Conservation (phyloP, 352 stramenopile species). For the Phytophthora pisi region DNA sequence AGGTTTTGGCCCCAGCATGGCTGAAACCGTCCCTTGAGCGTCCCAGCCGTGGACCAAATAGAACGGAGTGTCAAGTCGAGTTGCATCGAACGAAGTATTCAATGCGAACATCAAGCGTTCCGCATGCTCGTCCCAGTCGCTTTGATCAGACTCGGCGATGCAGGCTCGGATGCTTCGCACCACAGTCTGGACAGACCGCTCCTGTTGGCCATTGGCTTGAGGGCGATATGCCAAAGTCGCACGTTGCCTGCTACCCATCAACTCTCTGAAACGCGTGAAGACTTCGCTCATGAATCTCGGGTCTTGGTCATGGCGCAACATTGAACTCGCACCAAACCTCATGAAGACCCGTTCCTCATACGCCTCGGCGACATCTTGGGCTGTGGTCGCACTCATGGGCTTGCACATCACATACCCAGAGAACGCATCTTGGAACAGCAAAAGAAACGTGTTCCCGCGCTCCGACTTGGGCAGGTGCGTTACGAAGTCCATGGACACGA, state of each 20-base stretch:
- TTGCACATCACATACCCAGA: neutral
- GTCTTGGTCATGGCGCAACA: neutral
- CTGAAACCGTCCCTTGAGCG: conserved; percentile 1
- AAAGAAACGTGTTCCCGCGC: neutral
- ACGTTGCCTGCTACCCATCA: conserved; percentile 3
- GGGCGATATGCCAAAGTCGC: conserved; percentile 18
- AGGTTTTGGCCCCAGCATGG: conserved; percentile 13
- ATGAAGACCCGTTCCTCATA: neutral
- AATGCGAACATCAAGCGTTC: neutral
- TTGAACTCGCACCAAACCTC: neutral
- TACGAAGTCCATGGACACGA: neutral
- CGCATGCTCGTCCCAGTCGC: conserved; percentile 11
- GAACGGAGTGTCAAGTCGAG: conserved; percentile 9
- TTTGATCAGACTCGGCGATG: conserved; percentile 4
- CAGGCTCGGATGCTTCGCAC: conserved; percentile 10
- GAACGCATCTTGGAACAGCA: neutral
- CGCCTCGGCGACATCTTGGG: neutral
- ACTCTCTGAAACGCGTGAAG: conserved; percentile 5
- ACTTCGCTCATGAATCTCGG: neutral
- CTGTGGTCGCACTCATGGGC: neutral
- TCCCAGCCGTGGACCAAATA: conserved; percentile 10
- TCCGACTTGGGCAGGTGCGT: neutral
- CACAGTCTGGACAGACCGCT: conserved; percentile 4
- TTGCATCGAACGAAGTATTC: conserved; percentile 13
- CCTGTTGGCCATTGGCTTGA: conserved; percentile 9